These are phyloP conservation scores for Flueggea neowawraea DNA, from an alignment of 441 rosid genomes.

Conservation along the genomic window DNA sequence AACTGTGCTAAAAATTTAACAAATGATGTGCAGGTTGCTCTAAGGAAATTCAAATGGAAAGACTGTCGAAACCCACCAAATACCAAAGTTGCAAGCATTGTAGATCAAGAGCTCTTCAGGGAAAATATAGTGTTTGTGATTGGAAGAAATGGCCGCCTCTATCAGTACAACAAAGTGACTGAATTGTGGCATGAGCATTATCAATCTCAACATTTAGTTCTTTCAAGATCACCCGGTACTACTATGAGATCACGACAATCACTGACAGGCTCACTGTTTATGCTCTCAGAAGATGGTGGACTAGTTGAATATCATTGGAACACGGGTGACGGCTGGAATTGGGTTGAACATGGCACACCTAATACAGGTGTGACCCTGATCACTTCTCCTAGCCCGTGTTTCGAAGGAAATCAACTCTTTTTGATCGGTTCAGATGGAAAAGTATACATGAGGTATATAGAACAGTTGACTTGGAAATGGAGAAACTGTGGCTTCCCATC, in stretches of 20 bases:
- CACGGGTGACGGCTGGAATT: constrained; percentile 58
- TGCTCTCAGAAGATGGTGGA: constrained; percentile 59
- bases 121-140: constrained; percentile 49
- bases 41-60: constrained; percentile 64
- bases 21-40: constrained; percentile 40
- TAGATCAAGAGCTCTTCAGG: constrained; percentile 65
- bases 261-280: constrained; percentile 56
- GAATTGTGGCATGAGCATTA: constrained; percentile 70
- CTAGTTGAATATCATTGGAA: constrained; percentile 74
- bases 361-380: constrained; percentile 45
- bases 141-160: constrained; percentile 47
- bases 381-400: constrained; percentile 61
- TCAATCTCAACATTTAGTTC: constrained; percentile 58
- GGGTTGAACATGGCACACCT: constrained; percentile 73
- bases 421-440: constrained; percentile 63
- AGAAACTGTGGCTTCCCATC: constrained; percentile 47
- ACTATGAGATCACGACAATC: constrained; percentile 40
- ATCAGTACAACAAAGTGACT: constrained; percentile 66
- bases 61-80: constrained; percentile 51
- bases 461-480: constrained; percentile 58
- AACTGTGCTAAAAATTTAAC: no score
- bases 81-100: constrained; percentile 53
- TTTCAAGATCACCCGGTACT: constrained; percentile 49
- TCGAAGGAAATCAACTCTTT: constrained; percentile 44
- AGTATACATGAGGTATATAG: constrained; percentile 59